phyloP scores from a whole-genome alignment of 352 stramenopile species.

The Phytophthora ramorum region DNA sequence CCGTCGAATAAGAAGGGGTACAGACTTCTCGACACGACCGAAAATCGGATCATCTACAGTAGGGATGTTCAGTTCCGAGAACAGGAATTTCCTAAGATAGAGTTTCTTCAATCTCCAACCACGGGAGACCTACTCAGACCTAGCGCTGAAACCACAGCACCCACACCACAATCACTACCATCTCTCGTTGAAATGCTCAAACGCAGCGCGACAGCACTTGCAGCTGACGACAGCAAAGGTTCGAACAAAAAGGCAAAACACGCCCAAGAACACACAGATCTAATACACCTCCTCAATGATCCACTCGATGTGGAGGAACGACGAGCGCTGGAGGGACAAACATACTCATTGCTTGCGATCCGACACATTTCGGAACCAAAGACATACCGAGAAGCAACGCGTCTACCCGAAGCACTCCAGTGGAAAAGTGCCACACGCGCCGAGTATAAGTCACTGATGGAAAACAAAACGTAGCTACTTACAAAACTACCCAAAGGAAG shows the following conservation, averaged over 20 bases:
- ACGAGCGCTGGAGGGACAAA: neutral
- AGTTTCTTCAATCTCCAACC: neutral
- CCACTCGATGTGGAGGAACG: conserved; percentile 4
- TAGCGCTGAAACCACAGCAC: neutral
- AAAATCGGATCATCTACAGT: conserved; percentile 10
- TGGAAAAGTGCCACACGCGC: conserved; percentile 3
- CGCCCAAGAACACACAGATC: neutral
- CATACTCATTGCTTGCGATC: neutral
- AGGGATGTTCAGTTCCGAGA: conserved; percentile 10
- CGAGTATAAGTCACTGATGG: conserved; percentile 3
- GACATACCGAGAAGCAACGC: conserved; percentile 8
- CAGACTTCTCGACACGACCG: neutral
- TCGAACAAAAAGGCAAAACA: neutral
- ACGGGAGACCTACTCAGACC: neutral
- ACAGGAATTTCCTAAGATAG: conserved; percentile 1
- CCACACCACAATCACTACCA: neutral
- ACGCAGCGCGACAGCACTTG: conserved; percentile 1
- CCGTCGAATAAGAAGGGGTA: no score
- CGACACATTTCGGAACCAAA: conserved; percentile 13
- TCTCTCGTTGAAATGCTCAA: conserved; percentile 5
- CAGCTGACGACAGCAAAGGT: neutral
- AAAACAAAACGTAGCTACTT: neutral
- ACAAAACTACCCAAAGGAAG: neutral
- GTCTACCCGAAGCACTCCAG: neutral
- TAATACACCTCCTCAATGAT: neutral